Evolutionary conservation across 2,329 filamentous ascomycete species (phyloP), one percentile per base, ranked within the genome.

Genomic region (Huntiella savannae): DNA sequence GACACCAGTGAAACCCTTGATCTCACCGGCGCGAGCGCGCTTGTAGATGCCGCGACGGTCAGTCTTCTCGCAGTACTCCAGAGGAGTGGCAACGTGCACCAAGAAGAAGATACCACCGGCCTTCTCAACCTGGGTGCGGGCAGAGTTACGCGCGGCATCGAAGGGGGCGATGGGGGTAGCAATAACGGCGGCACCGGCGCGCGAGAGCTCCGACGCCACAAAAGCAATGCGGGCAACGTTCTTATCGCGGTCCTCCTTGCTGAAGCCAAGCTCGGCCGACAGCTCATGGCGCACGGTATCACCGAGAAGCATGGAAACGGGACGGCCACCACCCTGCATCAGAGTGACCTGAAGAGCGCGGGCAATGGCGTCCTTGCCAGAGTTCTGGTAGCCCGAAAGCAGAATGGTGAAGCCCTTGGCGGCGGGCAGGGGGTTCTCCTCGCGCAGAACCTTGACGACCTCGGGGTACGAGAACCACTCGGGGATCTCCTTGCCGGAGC

Each of bases 401-500:
- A 98, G 95, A 64, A 98, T 75, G 52, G 91, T 96, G 75, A 98
- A 98, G 53, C 91, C 91, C 70, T 98, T 92, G 59, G 80, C 75
- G 56, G 76, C 79, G 54, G 91, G 82, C 44, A 92, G 77, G 43
- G 88, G 91, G 70, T 96, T 91, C 55, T 88, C 93, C 69, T 98
- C 87, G 58, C 91, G 80, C 52, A 98, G 80, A 43, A 96, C 91
- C 64, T 78, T 79, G 66, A 98, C 91, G 55, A 98, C 91, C 69
- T 98, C 91, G 52, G 91, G 88, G 71, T 98, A 98, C 32, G 91
- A 96, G 75, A 98, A 98, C 91, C 91, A 98, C 65, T 92, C 86
- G 55, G 91, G 91, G 56, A 98, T 98, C 56, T 93, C 85, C 57
- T 83, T 83, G 55, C 91, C 91, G 51, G 82, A 92, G 58, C 82